Evolutionary conservation across 75 land plant species (phyloP).

Genomic region (Picea sitchensis): DNA sequence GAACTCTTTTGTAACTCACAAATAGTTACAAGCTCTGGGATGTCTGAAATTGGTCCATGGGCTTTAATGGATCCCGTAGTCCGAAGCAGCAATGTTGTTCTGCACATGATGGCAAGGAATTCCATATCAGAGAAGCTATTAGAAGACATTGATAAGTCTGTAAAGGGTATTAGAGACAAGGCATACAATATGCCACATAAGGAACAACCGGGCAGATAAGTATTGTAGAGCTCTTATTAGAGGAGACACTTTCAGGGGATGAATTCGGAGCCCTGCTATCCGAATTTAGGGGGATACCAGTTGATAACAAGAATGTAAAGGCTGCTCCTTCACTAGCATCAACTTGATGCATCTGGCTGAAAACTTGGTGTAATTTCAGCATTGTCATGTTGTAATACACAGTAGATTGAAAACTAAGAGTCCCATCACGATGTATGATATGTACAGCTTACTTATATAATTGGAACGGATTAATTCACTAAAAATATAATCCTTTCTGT

Average conservation of each 20-base stretch:
- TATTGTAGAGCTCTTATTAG: conserved; percentile 73
- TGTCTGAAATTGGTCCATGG: conserved; percentile 96
- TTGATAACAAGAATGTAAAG: too few relatives aligned
- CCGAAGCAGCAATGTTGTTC: conserved; percentile 55
- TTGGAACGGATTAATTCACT: background rate
- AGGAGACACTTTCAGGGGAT: too few relatives aligned
- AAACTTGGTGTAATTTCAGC: too few relatives aligned
- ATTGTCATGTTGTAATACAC: too few relatives aligned
- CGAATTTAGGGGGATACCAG: too few relatives aligned
- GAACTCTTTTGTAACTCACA: conserved; percentile 14
- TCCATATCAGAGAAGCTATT: too few relatives aligned
- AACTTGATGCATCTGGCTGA: too few relatives aligned
- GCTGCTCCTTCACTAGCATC: too few relatives aligned
- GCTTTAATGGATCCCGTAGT: conserved; percentile 59
- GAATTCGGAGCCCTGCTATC: too few relatives aligned
- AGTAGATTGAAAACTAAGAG: conserved; percentile 26
- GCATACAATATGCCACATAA: conserved; percentile 75
- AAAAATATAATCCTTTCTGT: background rate
- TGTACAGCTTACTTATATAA: background rate
- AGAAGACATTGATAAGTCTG: conserved; percentile 62
- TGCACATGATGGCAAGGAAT: too few relatives aligned
- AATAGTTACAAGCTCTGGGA: conserved; percentile 89
- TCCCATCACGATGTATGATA: background rate
- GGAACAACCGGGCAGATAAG: conserved; percentile 71
- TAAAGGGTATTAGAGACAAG: conserved; percentile 54